Base-by-base conservation (phyloP, 495 filamentous ascomycete genomes). In the Usnea hakonensis region DNA sequence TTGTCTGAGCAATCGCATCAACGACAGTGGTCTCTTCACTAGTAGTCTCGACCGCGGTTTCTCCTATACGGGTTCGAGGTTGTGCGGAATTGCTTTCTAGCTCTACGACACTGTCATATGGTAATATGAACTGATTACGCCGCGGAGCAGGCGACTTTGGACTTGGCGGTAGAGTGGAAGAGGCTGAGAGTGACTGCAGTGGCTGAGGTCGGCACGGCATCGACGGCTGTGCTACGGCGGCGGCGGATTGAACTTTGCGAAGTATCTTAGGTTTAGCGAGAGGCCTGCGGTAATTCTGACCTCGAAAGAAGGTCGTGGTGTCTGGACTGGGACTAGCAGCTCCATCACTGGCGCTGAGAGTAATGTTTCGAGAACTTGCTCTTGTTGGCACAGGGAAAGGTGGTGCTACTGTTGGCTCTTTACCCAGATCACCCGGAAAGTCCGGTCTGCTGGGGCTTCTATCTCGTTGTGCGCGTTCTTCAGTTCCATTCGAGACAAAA, bases 1-100 rank as follows among this genome's bases (percentile, higher is more conserved):
- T 98, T 7, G 94, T 96, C 67, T 95, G 90, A 5, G 94, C 91
- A 74, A 98, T 97, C 17, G 94, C 90, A 76, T 97, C 93, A n/a
- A 97, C 91, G 33, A 97, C 94, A 61, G 84, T 88, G 0, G 87
- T 87, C 33, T 87, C 80, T 68, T 91, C 85, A 46, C 81, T 79
- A 4, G 79, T 74, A 65, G 85, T 86, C 3, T 76, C 82, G 52
- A 80, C 74, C 35, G 50, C 33, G 9, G 56, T 56, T 53, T 63
- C 50, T 56, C 35, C 66, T 32, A 37, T 50, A 36, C 33, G 50
- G 16, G 68, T 65, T 11, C 65, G 75, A 41, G 86, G 85, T 53
- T 77, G 80, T 19, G 84, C 86, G 54, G 90, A 28, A 35, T 66
- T 55, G 11, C 44, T 63, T 35, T 37, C 50, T 59, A 53, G 55